Base-by-base conservation (phyloP, 768 basidiomycete genomes). In the Rubroboletus pulcherrimus region DNA sequence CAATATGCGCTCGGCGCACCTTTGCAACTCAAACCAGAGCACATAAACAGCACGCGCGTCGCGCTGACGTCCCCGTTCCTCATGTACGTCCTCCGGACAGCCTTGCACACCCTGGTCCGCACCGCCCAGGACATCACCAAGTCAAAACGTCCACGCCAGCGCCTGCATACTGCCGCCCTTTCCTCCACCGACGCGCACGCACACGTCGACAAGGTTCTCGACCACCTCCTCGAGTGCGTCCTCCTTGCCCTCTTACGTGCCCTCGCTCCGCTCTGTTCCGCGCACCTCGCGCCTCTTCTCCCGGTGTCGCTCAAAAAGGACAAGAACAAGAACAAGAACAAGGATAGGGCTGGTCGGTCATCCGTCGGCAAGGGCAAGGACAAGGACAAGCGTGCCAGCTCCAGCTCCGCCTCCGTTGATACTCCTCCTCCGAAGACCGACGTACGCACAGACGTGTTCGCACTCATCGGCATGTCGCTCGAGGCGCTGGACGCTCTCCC, bases 21-120 rank as follows among this genome's bases (percentile, higher is more conserved):
- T 2, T 3, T 12, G 11, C 58, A 39, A 24, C 43, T 26, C 35
- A 21, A 51, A 21, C 48, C 58, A 21, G 60, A 51, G 42, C 49
- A 66, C 26, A 49, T 60, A 39, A 59, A 64, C 31, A 59, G 57
- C 24, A 8, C 57, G 2, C 57, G 64, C 26, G 60, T 70, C 4
- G 58, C 62, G 2, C 35, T 68, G 57, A 47, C 43, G 11, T 64
- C 64, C 7, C 68, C 68, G 7, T 59, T 70, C 34, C 58, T 70
- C 31, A 51, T 48, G 44, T 66, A 62, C 29, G 26, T 62, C 57
- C 58, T 71, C 34, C 64, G 51, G 7, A 56, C 55, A 6, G 61
- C 55, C 12, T 24, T 72, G n/a, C 69, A 57, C 9, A 12, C 55
- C 5, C 37, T 71, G 3, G 33, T 64, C 30, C 38, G 39, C 15